Conservation (phyloP, 306 rosid species). For the Trifolium dubium region DNA sequence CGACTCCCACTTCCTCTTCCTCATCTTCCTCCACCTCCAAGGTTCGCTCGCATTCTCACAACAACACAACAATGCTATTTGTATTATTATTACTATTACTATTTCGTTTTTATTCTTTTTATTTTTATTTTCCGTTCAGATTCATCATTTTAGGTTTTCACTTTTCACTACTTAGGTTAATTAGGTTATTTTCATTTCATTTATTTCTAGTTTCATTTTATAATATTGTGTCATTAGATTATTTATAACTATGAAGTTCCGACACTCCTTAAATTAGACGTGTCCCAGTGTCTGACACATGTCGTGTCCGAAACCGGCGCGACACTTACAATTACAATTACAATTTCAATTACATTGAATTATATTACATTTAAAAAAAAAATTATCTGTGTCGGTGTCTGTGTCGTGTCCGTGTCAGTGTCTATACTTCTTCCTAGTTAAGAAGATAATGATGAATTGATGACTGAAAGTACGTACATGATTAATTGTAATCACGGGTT, state of each 20-base stretch:
- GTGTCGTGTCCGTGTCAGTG: too few relatives aligned
- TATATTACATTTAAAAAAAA: too few relatives aligned
- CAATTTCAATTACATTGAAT: too few relatives aligned
- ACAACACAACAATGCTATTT: not conserved
- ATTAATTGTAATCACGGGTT: slow-evolving; percentile 26
- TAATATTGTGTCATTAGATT: not conserved
- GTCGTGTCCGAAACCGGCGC: too few relatives aligned
- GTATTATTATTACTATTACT: too few relatives aligned
- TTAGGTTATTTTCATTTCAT: slow-evolving; percentile 2
- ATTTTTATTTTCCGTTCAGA: not conserved
- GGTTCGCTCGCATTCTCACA: slow-evolving; percentile 60
- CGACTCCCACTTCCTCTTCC: slow-evolving; percentile 56
- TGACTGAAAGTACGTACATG: slow-evolving; percentile 18
- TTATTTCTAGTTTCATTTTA: not conserved
- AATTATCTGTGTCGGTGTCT: too few relatives aligned
- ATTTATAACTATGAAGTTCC: too few relatives aligned
- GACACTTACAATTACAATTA: too few relatives aligned
- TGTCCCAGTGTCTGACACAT: too few relatives aligned
- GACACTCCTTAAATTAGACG: too few relatives aligned
- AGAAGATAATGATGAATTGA: not conserved
- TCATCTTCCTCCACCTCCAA: slow-evolving; percentile 70
- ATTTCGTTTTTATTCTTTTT: not conserved
- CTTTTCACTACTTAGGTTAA: slow-evolving; percentile 5
- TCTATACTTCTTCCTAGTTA: too few relatives aligned
- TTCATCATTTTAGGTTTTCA: not conserved